Percentiles rank a stretch among this genome's conserved stretches.
Evolutionary conservation across 2,329 filamentous ascomycete genomes (phyloP).

Genomic region (Neurospora crassa): DNA sequence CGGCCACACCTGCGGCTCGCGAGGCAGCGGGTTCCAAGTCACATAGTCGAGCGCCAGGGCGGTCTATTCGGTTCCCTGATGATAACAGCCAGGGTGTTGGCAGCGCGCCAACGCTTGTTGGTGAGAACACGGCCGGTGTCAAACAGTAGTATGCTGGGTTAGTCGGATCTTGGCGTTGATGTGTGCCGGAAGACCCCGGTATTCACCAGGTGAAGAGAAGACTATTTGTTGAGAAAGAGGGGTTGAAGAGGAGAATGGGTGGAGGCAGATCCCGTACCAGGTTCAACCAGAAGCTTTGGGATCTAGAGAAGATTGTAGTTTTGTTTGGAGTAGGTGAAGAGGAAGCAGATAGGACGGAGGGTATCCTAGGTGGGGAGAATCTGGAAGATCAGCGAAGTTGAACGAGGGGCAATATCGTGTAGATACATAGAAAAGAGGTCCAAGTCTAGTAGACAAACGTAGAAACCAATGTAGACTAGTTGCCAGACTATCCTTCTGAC

Average conservation of each 20-base stretch:
- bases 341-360: neutral
- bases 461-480: neutral
- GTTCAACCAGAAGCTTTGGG: neutral
- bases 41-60: neutral
- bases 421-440: neutral
- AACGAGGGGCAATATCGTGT: neutral
- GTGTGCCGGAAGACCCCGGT: neutral
- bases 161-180: neutral
- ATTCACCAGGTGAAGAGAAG: constrained; percentile 13
- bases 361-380: neutral
- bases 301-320: neutral
- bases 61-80: neutral
- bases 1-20: neutral
- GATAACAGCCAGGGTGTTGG: neutral
- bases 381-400: neutral
- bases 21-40: neutral
- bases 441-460: neutral
- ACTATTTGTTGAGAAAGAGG: constrained; percentile 13
- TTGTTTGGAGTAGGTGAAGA: neutral
- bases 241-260: neutral
- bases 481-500: neutral
- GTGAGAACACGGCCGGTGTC: neutral
- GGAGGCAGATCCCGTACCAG: neutral
- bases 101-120: neutral
- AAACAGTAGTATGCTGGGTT: neutral